phyloP scores from a whole-genome alignment of 495 filamentous ascomycete species.

The Penicillium riverlandense region DNA sequence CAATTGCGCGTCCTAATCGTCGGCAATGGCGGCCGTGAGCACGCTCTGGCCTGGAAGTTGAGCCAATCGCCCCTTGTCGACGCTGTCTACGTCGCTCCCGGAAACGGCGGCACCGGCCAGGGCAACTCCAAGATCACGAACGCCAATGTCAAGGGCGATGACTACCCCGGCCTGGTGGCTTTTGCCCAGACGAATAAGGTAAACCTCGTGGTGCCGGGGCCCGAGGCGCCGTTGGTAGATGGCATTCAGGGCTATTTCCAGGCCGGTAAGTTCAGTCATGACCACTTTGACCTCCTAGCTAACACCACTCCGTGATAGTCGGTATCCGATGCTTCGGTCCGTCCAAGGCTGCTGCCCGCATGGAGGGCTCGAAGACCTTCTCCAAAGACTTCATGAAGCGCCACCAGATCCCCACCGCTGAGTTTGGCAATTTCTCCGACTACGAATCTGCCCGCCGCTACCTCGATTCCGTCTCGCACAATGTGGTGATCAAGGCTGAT shows the following conservation, averaged over 20 bases:
- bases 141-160: constrained; percentile 58
- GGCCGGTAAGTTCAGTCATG: constrained; percentile 30
- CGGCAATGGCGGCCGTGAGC: constrained; percentile 89
- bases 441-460: constrained; percentile 73
- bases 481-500: constrained; percentile 82
- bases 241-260: constrained; percentile 82
- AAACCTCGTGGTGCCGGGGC: constrained; percentile 85
- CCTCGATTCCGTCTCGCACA: constrained; percentile 64
- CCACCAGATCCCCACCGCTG: constrained; percentile 83
- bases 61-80: constrained; percentile 61
- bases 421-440: constrained; percentile 78
- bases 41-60: constrained; percentile 92
- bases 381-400: constrained; percentile 97
- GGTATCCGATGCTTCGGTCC: constrained; percentile 84
- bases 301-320: constrained; percentile 25
- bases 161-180: constrained; percentile 70
- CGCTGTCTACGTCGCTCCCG: constrained; percentile 47
- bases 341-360: constrained; percentile 71
- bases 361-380: constrained; percentile 96
- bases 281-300: background rate
- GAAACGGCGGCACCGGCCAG: constrained; percentile 82
- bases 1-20: constrained; percentile 67
- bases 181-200: constrained; percentile 66
- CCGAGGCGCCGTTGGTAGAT: constrained; percentile 89
- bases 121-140: constrained; percentile 65